Evolutionary conservation across 192 early-diverging fungal species (phyloP).

Genomic region (Kickxella alabastrina): DNA sequence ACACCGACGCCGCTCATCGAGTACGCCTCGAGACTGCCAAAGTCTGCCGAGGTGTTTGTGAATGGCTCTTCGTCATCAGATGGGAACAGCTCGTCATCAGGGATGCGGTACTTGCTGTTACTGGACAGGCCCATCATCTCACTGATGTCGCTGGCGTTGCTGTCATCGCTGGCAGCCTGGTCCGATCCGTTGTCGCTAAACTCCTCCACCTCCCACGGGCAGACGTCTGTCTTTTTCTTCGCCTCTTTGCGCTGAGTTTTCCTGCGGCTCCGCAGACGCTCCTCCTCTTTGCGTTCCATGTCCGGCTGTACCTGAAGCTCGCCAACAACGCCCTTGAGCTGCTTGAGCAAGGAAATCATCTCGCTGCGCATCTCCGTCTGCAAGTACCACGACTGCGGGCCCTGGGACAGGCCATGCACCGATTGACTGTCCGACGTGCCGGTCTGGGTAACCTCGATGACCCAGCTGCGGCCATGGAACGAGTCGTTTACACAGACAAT

Average conservation of each 20-base stretch:
- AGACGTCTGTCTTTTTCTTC: constrained; percentile 36
- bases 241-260: constrained; percentile 39
- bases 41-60: background rate
- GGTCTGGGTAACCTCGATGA: constrained; percentile 42
- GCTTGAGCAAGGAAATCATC: constrained; percentile 49
- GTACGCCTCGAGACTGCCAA: constrained; percentile 16
- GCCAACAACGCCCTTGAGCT: constrained; percentile 38
- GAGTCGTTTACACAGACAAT: constrained; percentile 50
- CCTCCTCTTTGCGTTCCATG: constrained; percentile 37
- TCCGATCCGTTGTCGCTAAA: constrained; percentile 30
- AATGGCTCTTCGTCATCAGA: constrained; percentile 24
- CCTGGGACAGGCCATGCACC: background rate
- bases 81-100: constrained; percentile 44
- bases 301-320: constrained; percentile 50
- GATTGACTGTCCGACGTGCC: constrained; percentile 1
- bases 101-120: constrained; percentile 20
- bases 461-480: constrained; percentile 48
- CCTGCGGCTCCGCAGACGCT: constrained; percentile 38
- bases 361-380: constrained; percentile 46
- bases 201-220: constrained; percentile 51
- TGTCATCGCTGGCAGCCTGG: constrained; percentile 2
- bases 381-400: constrained; percentile 43
- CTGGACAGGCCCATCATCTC: background rate
- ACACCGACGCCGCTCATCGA: constrained; percentile 12
- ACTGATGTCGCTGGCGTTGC: constrained; percentile 4